Evolutionary conservation across 2,329 filamentous ascomycete genomes (phyloP), one percentile per base, ranked within the genome.

Genomic region (Colletotrichum sp.): DNA sequence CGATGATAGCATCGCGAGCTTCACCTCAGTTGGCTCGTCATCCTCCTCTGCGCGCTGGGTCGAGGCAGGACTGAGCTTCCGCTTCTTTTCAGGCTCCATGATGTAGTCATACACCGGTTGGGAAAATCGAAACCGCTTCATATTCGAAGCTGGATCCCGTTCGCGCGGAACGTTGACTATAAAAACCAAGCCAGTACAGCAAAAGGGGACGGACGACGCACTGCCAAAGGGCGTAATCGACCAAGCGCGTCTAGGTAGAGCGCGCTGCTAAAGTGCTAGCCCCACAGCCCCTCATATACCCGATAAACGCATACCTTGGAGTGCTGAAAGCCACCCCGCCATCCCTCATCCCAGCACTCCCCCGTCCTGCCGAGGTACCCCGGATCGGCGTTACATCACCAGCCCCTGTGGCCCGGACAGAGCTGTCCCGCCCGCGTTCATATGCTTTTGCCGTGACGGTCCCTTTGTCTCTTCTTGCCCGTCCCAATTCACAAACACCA

Each of bases 1-100:
- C 1, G 97, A 99, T 3, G 93, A 91, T 5, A 99, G 87, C 2
- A 98, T 87, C 2, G 96, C 96, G 16, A 99, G 86, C 81, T 98
- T 99, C 80, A 98, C 88, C 77, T 99, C 97, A 0, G 97, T 99
- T 2, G 94, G 93, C 63, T 98, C 94, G 18, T 96, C 92, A 18
- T 92, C 90, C 21, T 84, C 83, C 43, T 81, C 77, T 34, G 63
- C 39, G 68, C 28, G 71, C 61, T 55, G 39, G 39, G 34, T 39
- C 48, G 7, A 60, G 70, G 79, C 43, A 12, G 82, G 81, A 28
- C 74, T 80, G 69, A 80, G 80, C 79, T 85, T 92, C 71, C 91
- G 89, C 82, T 92, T 93, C 72, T 85, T 86, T 21, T 87, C 85
- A 32, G 88, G 83, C 78, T 93, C 89, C 92, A 93, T 93, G 65